These are phyloP conservation scores for Periconia sp. DNA, from an alignment of 2,329 filamentous ascomycete genomes.

Conservation along the genomic window DNA sequence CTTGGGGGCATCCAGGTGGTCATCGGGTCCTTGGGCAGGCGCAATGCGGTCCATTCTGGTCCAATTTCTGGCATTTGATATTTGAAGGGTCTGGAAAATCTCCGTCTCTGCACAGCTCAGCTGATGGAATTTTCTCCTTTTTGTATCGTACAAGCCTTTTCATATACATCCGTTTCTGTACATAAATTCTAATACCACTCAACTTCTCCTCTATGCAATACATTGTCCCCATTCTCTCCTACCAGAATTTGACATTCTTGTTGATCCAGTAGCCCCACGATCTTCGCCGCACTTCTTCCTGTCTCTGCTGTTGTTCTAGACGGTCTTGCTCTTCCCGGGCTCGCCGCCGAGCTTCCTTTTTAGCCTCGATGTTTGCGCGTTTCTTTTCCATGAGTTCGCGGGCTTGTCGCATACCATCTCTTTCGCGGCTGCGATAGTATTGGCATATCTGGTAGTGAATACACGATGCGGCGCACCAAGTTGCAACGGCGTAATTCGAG, in stretches of 20 bases:
- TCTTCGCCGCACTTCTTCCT: conserved; percentile 42
- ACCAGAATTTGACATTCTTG: conserved; percentile 47
- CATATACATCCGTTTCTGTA: conserved; percentile 18
- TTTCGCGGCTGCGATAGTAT: conserved; percentile 73
- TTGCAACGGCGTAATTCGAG: conserved; percentile 84
- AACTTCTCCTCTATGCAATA: background rate
- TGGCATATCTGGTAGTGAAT: conserved; percentile 86
- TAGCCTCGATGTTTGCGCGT: conserved; percentile 58
- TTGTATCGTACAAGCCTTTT: conserved; percentile 16
- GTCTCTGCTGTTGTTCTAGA: conserved; percentile 28
- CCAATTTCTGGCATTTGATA: background rate
- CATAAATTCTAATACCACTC: conserved; percentile 7
- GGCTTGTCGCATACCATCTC: conserved; percentile 81
- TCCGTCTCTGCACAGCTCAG: background rate
- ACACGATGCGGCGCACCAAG: conserved; percentile 73
- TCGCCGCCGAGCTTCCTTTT: conserved; percentile 51
- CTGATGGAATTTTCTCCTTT: background rate
- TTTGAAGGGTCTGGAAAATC: background rate
- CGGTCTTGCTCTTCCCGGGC: conserved; percentile 52
- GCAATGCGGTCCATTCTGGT: conserved; percentile 1
- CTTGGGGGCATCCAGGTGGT: conserved; percentile 77
- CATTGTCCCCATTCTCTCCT: conserved; percentile 3
- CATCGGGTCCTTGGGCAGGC: conserved; percentile 49
- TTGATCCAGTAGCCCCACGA: conserved; percentile 45
- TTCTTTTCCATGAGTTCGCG: conserved; percentile 82